Evolutionary conservation across 495 filamentous ascomycete species (phyloP), one percentile per base, ranked within the genome.

Genomic region (Tuber brumale): DNA sequence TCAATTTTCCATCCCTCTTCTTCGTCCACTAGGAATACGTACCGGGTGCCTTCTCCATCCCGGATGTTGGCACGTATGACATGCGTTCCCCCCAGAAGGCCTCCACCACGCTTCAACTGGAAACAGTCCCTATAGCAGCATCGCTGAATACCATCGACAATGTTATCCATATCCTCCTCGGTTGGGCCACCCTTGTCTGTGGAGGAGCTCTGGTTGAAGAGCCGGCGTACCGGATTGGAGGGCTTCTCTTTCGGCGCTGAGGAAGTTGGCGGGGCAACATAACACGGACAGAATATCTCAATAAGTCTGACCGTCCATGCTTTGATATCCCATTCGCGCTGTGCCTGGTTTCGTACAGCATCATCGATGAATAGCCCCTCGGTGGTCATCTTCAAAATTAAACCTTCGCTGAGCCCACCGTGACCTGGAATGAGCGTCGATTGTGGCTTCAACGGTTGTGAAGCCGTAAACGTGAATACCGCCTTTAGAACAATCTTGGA

Each of bases 341-440:
- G 90, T 3, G 97, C 91, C 2, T 77, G 75, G 61, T 90, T 90
- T 27, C 94, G 90, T 51, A 97, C 86, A 80, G 97, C 95, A 83
- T 98, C 96, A 82, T 99, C 95, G 79, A 99, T 93, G 84, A 98
- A 98, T 46, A 97, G 88, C 6, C 95, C 95, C 83, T 97, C 95
- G 3, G 91, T 94, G 2, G 90, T 93, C 80, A 97, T 93, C 18
- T 90, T 88, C 66, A 97, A 88, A 69, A 97, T 89, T 43, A 97
- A 86, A 0, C 94, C 94, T 83, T 97, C 94, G 3, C 93, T 94
- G 18, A 97, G 91, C 72, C 89, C 87, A 21, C 89, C 91, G 70
- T 90, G 86, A 14, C 92, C 91, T 5, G 92, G 90, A 70, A 95
- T 88, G 27, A 97, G 88, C 82, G 96, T 91, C 1, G 93, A 92